Evolutionary conservation across 768 basidiomycete genomes (phyloP).

Genomic region (Myochromella boudieri): DNA sequence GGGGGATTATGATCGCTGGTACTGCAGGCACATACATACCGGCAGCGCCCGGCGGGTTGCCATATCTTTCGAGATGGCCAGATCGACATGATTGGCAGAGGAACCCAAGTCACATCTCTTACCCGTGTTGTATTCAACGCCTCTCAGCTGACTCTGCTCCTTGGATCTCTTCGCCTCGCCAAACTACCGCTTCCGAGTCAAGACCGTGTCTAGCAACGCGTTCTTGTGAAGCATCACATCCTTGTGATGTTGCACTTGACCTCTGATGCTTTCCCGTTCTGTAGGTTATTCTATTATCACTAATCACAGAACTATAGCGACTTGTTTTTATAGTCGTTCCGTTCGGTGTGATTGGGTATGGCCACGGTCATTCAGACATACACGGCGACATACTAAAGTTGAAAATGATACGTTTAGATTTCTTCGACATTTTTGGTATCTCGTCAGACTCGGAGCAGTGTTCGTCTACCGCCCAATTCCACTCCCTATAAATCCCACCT

Average conservation of each 20-base stretch:
- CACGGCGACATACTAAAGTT: conserved; percentile 15
- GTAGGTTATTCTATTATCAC: conserved; percentile 47
- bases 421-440: conserved; percentile 92
- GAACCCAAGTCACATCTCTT: too few relatives aligned
- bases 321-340: conserved; percentile 66
- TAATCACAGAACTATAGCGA: conserved; percentile 10
- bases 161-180: too few relatives aligned
- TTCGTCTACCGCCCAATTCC: conserved; percentile 86
- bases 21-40: too few relatives aligned
- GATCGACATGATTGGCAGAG: too few relatives aligned
- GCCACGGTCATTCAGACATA: conserved; percentile 1
- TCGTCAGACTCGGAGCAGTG: conserved; percentile 80
- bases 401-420: conserved; percentile 52
- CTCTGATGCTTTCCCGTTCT: conserved; percentile 87
- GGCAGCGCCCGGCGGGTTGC: too few relatives aligned
- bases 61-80: too few relatives aligned
- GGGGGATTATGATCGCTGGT: too few relatives aligned
- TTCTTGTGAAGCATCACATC: too few relatives aligned
- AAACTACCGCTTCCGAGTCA: too few relatives aligned
- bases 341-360: conserved; percentile 85
- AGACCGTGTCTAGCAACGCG: too few relatives aligned
- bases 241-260: conserved; percentile 95
- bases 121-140: too few relatives aligned
- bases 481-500: conserved; percentile 87
- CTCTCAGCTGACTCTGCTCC: too few relatives aligned